Evolutionary conservation across 345 rosid genomes (phyloP).

Genomic region (Citrus unshiu): DNA sequence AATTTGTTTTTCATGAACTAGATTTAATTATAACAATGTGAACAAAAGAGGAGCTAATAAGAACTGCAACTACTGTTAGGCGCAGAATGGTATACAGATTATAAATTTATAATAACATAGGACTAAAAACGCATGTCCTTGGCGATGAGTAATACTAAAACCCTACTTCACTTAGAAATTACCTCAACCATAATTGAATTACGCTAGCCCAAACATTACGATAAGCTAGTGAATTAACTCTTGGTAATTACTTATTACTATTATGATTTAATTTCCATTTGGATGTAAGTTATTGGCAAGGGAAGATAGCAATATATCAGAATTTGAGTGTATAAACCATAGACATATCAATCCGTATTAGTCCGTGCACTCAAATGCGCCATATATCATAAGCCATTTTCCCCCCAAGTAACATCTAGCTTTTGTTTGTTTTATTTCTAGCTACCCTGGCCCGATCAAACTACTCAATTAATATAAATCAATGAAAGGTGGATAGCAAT

Average conservation of each 20-base stretch:
- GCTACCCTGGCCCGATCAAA: no score
- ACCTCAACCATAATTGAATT: background rate
- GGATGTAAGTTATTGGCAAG: no score
- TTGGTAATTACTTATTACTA: background rate
- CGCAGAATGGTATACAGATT: background rate
- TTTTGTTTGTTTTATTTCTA: no score
- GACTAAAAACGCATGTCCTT: background rate
- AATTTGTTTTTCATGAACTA: background rate
- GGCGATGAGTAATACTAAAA: background rate
- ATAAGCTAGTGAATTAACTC: background rate
- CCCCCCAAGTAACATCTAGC: no score
- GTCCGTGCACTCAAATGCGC: no score
- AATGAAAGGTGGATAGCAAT: no score
- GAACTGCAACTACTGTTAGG: background rate
- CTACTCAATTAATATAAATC: no score
- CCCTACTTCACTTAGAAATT: background rate
- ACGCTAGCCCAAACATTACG: background rate
- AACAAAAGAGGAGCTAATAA: background rate
- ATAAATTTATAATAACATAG: background rate
- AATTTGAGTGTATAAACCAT: no score
- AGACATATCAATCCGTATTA: no score
- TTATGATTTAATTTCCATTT: no score
- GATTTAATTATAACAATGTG: background rate
- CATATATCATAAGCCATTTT: no score
- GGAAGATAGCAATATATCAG: no score